Conservation (phyloP, 176 grass and related monocot genomes). For the Coix lacrymajobi region DNA sequence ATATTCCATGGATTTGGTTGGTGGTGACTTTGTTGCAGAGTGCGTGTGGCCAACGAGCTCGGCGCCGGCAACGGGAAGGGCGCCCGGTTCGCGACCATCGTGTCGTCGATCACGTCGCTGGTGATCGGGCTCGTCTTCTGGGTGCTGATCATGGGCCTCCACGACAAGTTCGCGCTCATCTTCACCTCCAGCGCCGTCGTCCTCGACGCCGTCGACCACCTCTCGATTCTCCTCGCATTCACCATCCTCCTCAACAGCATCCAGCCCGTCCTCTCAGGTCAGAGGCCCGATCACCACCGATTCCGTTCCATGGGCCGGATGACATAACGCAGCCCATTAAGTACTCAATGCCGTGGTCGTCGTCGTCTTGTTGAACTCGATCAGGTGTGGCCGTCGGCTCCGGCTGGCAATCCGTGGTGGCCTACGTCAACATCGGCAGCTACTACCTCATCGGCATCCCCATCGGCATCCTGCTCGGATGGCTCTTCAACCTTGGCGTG, state of each 20-base stretch:
- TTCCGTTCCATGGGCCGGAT: background rate
- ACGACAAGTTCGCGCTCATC: conserved; percentile 74
- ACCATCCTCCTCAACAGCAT: conserved; percentile 93
- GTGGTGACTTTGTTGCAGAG: conserved; percentile 44
- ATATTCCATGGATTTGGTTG: background rate
- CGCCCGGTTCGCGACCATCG: conserved; percentile 68
- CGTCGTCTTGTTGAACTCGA: background rate
- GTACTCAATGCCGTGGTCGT: background rate
- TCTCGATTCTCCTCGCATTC: conserved; percentile 63
- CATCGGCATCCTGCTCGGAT: conserved; percentile 70
- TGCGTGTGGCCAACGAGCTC: conserved; percentile 88
- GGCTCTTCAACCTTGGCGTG: conserved; percentile 78
- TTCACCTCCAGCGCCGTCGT: conserved; percentile 79
- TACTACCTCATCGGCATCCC: conserved; percentile 88
- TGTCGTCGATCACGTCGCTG: conserved; percentile 61
- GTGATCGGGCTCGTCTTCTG: conserved; percentile 90
- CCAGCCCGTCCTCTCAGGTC: conserved; percentile 85
- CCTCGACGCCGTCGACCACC: conserved; percentile 61
- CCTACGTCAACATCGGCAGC: conserved; percentile 83
- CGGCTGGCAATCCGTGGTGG: conserved; percentile 82
- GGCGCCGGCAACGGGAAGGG: conserved; percentile 83
- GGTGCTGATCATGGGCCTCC: conserved; percentile 62
- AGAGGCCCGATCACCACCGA: background rate
- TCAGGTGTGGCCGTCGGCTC: conserved; percentile 89
- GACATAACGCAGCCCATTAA: background rate